These are phyloP conservation scores for Lathyrus tuberosus DNA, from an alignment of 306 rosid genomes.

Conservation along the genomic window DNA sequence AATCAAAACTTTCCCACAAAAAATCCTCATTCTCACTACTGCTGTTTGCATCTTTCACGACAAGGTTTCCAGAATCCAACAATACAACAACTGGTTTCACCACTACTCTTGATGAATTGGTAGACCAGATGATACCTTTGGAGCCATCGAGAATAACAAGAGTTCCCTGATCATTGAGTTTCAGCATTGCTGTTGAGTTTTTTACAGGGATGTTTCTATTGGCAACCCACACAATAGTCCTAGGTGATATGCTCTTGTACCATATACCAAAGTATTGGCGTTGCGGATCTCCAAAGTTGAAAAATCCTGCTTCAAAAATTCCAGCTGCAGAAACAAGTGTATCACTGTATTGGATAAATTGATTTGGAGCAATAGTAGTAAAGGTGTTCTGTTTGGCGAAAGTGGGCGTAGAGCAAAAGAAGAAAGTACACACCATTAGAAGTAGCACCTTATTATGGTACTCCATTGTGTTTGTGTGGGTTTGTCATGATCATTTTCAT, in stretches of 20 bases:
- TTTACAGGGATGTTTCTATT: not conserved
- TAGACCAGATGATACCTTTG: no score
- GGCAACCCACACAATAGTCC: slow-evolving; percentile 44
- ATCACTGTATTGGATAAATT: slow-evolving; percentile 18
- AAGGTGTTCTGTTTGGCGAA: not conserved
- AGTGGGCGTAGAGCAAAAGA: not conserved
- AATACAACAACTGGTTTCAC: not conserved
- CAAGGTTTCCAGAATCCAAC: not conserved
- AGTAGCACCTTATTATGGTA: not conserved
- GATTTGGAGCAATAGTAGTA: slow-evolving; percentile 2
- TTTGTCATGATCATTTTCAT: not conserved
- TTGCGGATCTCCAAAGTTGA: slow-evolving; percentile 29
- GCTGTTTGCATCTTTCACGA: not conserved
- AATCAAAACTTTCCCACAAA: no score
- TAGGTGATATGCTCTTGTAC: slow-evolving; percentile 31
- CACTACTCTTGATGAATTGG: no score
- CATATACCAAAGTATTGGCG: slow-evolving; percentile 40
- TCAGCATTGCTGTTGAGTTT: no score
- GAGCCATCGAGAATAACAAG: no score
- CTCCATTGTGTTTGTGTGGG: not conserved
- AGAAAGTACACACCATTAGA: not conserved
- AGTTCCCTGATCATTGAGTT: no score
- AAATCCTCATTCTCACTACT: not conserved
- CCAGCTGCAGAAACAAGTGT: slow-evolving; percentile 36
- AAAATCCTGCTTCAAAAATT: slow-evolving; percentile 40